Evolutionary conservation across 2,329 filamentous ascomycete species (phyloP).

Genomic region (Neofusicoccum sp.): DNA sequence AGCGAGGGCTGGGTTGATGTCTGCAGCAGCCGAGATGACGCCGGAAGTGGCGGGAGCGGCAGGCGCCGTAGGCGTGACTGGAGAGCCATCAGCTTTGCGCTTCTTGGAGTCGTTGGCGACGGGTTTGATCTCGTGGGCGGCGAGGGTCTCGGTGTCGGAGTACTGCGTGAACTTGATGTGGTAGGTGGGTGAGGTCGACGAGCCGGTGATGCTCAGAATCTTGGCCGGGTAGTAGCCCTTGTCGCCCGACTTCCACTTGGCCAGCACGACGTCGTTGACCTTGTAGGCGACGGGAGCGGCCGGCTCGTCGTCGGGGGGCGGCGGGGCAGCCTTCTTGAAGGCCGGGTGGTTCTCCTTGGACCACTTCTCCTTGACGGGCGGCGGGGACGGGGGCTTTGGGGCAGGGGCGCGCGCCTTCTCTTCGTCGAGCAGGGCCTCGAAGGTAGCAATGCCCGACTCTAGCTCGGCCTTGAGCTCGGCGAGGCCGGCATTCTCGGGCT

Average conservation of each 20-base stretch:
- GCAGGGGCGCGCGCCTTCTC: conserved; percentile 65
- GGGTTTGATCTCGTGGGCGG: conserved; percentile 41
- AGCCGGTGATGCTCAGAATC: conserved; percentile 92
- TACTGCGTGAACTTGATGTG: conserved; percentile 95
- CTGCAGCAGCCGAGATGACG: conserved; percentile 68
- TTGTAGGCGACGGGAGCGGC: conserved; percentile 55
- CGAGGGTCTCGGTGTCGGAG: conserved; percentile 78
- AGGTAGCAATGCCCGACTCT: conserved; percentile 76
- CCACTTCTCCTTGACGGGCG: conserved; percentile 60
- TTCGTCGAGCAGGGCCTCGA: conserved; percentile 80
- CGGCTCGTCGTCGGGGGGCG: conserved; percentile 24
- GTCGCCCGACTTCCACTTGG: conserved; percentile 89
- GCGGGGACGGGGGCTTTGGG: conserved; percentile 44
- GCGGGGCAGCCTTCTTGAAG: conserved; percentile 55
- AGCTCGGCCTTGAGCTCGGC: conserved; percentile 78
- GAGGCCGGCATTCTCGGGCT: conserved; percentile 79
- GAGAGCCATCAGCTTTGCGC: conserved; percentile 80
- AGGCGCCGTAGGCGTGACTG: conserved; percentile 52
- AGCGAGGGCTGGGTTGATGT: conserved; percentile 66
- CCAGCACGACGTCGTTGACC: conserved; percentile 87
- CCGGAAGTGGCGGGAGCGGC: conserved; percentile 44
- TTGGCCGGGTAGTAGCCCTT: conserved; percentile 88
- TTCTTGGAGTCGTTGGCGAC: conserved; percentile 52
- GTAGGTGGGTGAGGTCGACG: conserved; percentile 87
- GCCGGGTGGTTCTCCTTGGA: conserved; percentile 80